phyloP scores from a whole-genome alignment of 2,329 filamentous ascomycete genomes.

The Diaporthe helianthi region DNA sequence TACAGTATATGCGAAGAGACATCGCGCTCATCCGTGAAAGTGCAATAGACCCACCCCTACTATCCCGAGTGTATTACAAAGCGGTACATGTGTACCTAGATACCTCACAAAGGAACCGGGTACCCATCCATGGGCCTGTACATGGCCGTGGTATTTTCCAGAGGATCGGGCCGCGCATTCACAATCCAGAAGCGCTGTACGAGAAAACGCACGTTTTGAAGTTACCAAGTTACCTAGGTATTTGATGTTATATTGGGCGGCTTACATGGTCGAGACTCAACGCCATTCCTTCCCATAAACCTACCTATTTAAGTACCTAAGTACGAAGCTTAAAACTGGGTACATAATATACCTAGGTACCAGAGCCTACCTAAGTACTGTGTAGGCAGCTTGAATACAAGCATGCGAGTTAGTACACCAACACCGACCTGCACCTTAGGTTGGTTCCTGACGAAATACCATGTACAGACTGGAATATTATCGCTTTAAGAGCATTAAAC shows the following conservation, averaged over 20 bases:
- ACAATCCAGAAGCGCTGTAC: not conserved
- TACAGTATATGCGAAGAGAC: not conserved
- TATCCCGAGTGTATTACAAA: not conserved
- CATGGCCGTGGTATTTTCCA: too few species aligned
- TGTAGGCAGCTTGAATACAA: not conserved
- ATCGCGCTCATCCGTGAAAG: not conserved
- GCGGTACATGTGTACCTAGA: too few species aligned
- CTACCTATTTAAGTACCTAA: too few species aligned
- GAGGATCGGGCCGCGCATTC: not conserved
- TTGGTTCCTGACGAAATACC: not conserved
- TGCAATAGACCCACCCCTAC: not conserved
- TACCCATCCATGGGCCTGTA: too few species aligned
- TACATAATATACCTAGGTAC: not conserved
- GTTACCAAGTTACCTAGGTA: too few species aligned
- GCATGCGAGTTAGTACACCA: not conserved
- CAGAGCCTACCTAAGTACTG: too few species aligned
- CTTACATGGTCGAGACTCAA: too few species aligned
- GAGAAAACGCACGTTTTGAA: not conserved
- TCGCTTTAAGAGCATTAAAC: not conserved
- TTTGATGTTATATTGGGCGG: not conserved
- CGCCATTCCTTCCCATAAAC: too few species aligned
- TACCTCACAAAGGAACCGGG: not conserved
- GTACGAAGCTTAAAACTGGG: not conserved
- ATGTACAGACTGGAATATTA: conserved; percentile 3
- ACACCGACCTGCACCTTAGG: not conserved